A percentile compares a stretch with the other conserved stretches of the same genome.
Evolutionary conservation across 345 rosid genomes (phyloP).

Genomic region (Rhizophora apiculata): DNA sequence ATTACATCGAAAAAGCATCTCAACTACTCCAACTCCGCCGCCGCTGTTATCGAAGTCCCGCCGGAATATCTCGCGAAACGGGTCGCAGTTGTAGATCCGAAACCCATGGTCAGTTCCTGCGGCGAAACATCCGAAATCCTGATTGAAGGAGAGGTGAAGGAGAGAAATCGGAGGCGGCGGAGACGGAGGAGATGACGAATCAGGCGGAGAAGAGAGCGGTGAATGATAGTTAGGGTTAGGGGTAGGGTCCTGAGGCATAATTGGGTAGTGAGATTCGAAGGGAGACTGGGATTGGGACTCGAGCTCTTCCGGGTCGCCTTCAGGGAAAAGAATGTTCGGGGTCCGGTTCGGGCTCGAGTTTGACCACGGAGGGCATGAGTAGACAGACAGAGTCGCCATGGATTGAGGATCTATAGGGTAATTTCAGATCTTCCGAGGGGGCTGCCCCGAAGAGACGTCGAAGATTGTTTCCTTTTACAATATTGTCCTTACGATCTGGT

Average conservation of each 20-base stretch:
- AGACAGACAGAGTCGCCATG: slow-evolving; percentile 75
- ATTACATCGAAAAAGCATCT: slow-evolving; percentile 91
- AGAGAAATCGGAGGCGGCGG: slow-evolving; percentile 33
- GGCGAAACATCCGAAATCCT: slow-evolving; percentile 87
- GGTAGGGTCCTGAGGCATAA: slow-evolving; percentile 31
- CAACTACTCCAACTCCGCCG: slow-evolving; percentile 70
- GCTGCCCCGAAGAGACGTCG: background rate
- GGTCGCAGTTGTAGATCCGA: slow-evolving; percentile 86
- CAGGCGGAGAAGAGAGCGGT: slow-evolving; percentile 13
- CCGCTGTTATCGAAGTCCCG: slow-evolving; percentile 75
- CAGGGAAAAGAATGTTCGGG: slow-evolving; percentile 4
- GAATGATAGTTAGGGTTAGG: slow-evolving; percentile 17
- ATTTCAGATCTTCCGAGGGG: background rate
- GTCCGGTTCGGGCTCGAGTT: slow-evolving; percentile 35
- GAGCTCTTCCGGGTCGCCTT: slow-evolving; percentile 23
- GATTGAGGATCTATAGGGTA: background rate
- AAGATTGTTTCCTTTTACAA: background rate
- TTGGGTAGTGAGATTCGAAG: slow-evolving; percentile 51
- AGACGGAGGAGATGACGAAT: slow-evolving; percentile 16
- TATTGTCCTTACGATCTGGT: background rate
- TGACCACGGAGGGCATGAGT: slow-evolving; percentile 51
- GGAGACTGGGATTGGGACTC: slow-evolving; percentile 30
- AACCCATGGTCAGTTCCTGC: slow-evolving; percentile 83
- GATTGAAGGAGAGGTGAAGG: slow-evolving; percentile 80
- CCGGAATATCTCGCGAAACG: slow-evolving; percentile 89